These are phyloP conservation scores for Penicillium sp. DNA, from an alignment of 2,329 filamentous ascomycete genomes.

Conservation along the genomic window DNA sequence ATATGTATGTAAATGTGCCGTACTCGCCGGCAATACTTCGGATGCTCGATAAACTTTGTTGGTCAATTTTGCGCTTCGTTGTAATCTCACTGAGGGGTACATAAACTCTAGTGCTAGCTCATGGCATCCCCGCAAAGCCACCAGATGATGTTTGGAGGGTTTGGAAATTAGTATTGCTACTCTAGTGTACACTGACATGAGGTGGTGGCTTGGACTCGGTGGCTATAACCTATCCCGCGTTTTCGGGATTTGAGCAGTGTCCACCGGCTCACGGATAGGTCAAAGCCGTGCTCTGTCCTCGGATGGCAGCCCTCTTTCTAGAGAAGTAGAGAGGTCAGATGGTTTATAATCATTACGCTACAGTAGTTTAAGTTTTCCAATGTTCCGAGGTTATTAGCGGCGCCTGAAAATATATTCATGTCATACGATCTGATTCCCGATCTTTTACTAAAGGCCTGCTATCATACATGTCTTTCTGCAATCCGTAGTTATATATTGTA, in stretches of 20 bases:
- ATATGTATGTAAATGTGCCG: not conserved
- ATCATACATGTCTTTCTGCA: not conserved
- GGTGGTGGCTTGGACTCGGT: not conserved
- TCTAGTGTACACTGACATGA: not conserved
- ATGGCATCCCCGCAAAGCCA: not conserved
- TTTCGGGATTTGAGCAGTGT: not conserved
- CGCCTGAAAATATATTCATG: not conserved
- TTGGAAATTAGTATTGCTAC: not conserved
- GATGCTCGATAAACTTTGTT: not conserved
- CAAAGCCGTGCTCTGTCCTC: not conserved
- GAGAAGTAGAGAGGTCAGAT: not conserved
- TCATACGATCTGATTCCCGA: not conserved
- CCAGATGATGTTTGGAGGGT: not conserved
- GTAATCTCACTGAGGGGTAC: not conserved
- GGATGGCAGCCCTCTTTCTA: not conserved
- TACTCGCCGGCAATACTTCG: not conserved
- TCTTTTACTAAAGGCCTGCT: not conserved
- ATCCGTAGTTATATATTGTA: not conserved
- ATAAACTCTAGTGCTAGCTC: not conserved
- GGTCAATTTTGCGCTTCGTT: not conserved
- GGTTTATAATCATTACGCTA: not conserved
- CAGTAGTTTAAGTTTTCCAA: not conserved
- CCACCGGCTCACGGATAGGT: not conserved
- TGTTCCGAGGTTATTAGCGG: too few relatives aligned
- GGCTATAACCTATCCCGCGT: not conserved